Evolutionary conservation across 2,329 filamentous ascomycete genomes (phyloP), one percentile per base, ranked within the genome.

Genomic region (Fusarium goolgardi): DNA sequence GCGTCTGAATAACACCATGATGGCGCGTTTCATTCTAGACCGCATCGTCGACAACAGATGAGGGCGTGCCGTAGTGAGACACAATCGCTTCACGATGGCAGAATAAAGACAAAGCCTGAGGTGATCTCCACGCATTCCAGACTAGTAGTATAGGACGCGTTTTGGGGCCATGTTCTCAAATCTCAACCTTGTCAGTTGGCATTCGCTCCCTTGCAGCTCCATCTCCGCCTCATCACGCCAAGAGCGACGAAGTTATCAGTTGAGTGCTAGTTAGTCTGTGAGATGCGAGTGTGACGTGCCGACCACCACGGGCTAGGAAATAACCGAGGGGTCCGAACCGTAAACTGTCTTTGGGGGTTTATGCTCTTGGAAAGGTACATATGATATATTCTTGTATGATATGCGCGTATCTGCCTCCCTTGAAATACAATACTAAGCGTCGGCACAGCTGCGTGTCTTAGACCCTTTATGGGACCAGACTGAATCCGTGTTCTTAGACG

Each of bases 111-210:
- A 60, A 45, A 47, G 54, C 40, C 46, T 27, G 49, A 55, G 60
- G 23, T 39, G 57, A 69, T 65, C 60, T 68, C 47, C 52, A 34
- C 34, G 23, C 65, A 69, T 68, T 68, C 65, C 65, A 51, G 43
- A 27, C 35, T 20, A 43, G n/a, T n/a, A n/a, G n/a, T n/a, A n/a
- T n/a, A n/a, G 51, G 41, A 43, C 45, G 46, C 27, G 46, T 46
- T 35, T 52, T 52, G 39, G 54, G 51, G 46, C 43, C 60, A 61
- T 50, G 35, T 43, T 32, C 27, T 23, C 37, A 47, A 43, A 35
- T 32, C 27, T 23, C 37, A 47, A 43, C 35, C 53, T 50, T 69
- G 65, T 46, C 50, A 61, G 60, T 46, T 29, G 60, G 23, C 35
- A n/a, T 60, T 15, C 29, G 25, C 60, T 46, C 65, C 65, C 65